A percentile compares a stretch with the other conserved stretches of the same genome.
phyloP scores from a whole-genome alignment of 768 basidiomycete genomes.

The Tylopilus vinaceipallidus region DNA sequence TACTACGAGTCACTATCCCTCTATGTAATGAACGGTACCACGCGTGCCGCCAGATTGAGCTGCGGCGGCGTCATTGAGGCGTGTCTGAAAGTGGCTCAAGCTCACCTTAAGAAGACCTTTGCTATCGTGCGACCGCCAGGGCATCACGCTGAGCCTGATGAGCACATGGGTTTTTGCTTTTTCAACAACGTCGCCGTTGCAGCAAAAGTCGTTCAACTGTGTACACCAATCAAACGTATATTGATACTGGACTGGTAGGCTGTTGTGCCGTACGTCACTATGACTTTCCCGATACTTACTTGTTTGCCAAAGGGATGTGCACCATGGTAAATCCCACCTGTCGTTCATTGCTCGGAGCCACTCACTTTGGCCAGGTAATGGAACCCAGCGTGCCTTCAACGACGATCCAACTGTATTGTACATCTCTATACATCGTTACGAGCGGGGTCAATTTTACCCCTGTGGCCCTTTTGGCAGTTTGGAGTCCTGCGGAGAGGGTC shows the following conservation, averaged over 20 bases:
- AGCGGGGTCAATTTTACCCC: slow-evolving; percentile 90
- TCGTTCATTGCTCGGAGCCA: background rate
- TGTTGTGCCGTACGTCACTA: background rate
- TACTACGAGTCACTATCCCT: slow-evolving; percentile 93
- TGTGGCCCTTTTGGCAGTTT: slow-evolving; percentile 87
- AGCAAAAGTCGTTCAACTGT: slow-evolving; percentile 72
- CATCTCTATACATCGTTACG: slow-evolving; percentile 93
- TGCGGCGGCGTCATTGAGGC: slow-evolving; percentile 96
- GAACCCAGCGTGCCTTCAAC: slow-evolving; percentile 94
- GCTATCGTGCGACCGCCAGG: slow-evolving; percentile 97
- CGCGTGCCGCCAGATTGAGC: slow-evolving; percentile 80
- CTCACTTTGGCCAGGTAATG: slow-evolving; percentile 67
- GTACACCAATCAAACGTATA: slow-evolving; percentile 71
- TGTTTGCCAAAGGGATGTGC: slow-evolving; percentile 80
- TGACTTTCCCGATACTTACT: slow-evolving; percentile 8
- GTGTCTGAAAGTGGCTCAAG: slow-evolving; percentile 77
- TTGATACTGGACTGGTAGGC: slow-evolving; percentile 94
- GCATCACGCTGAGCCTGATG: slow-evolving; percentile 97
- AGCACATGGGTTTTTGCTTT: slow-evolving; percentile 99
- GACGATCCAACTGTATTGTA: slow-evolving; percentile 91
- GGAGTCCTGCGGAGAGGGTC: slow-evolving; percentile 81
- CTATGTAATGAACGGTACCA: slow-evolving; percentile 85
- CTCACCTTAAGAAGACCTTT: slow-evolving; percentile 80
- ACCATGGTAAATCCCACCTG: slow-evolving; percentile 66
- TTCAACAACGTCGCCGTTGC: slow-evolving; percentile 98